Conservation (phyloP, 2,329 filamentous ascomycete genomes). For the Malbranchea zuffiana region DNA sequence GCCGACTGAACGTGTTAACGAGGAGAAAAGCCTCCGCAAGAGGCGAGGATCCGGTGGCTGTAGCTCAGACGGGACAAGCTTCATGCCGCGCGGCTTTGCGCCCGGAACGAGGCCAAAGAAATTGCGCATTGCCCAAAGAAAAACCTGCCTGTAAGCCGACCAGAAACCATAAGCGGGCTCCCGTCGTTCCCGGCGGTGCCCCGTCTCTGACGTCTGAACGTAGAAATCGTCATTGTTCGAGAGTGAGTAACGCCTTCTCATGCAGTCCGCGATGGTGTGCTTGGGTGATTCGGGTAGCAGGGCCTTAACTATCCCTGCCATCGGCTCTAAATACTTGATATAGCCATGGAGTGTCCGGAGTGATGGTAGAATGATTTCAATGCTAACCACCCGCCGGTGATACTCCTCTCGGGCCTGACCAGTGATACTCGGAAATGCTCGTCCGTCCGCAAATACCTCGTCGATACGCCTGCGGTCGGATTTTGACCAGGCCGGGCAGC, state of each 20-base stretch:
- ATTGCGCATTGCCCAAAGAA: background rate
- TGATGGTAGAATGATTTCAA: background rate
- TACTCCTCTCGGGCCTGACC: background rate
- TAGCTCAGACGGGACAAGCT: background rate
- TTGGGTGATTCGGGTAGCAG: background rate
- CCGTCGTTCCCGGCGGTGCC: too few relatives aligned
- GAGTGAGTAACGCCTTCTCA: background rate
- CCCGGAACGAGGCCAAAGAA: background rate
- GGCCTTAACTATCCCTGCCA: background rate
- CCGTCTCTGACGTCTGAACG: too few relatives aligned
- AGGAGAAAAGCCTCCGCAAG: too few relatives aligned
- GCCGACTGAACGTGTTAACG: too few relatives aligned
- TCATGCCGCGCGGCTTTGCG: background rate
- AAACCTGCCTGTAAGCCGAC: background rate
- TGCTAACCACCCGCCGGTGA: background rate
- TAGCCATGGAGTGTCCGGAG: background rate
- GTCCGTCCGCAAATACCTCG: background rate
- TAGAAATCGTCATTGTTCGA: too few relatives aligned
- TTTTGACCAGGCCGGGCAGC: background rate
- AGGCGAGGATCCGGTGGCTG: background rate
- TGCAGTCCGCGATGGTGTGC: background rate
- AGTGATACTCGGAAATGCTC: background rate
- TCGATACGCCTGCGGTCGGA: background rate
- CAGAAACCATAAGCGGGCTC: background rate
- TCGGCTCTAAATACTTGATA: background rate